Evolutionary conservation across 129 eudicot species (phyloP).

Genomic region (Flaveria sonorensis): DNA sequence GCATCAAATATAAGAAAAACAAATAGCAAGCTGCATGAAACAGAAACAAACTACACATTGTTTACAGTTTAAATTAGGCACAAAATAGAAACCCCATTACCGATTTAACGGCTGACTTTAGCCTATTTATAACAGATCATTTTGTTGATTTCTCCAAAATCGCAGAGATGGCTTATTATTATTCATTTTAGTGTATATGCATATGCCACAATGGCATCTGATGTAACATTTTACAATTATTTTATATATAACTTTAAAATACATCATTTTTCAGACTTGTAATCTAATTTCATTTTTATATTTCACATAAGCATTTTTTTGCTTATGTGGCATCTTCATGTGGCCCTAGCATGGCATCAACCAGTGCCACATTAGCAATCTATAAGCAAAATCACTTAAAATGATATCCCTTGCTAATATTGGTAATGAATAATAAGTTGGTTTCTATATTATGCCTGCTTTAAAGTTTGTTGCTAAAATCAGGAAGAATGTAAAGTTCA

Average conservation of each 20-base stretch:
- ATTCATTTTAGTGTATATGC: background rate
- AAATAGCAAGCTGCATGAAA: background rate
- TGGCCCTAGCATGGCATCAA: background rate
- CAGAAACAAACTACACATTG: background rate
- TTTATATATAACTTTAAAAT: background rate
- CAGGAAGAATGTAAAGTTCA: too few species aligned
- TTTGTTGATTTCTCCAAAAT: background rate
- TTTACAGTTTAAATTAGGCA: background rate
- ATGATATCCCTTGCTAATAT: too few species aligned
- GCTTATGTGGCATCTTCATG: background rate
- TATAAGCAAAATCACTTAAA: too few species aligned
- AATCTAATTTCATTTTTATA: background rate
- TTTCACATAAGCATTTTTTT: background rate
- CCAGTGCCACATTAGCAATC: background rate
- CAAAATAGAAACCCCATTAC: background rate
- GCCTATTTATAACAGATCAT: background rate
- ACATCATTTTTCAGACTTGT: background rate
- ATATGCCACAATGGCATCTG: background rate
- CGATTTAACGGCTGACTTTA: background rate
- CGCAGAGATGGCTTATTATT: background rate
- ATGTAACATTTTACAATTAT: background rate
- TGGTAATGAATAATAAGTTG: too few species aligned
- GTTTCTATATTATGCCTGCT: too few species aligned
- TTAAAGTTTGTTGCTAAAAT: too few species aligned
- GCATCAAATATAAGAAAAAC: constrained; percentile 16